Evolutionary conservation across 352 stramenopile species (phyloP).

Genomic region (Phytophthora citricola): DNA sequence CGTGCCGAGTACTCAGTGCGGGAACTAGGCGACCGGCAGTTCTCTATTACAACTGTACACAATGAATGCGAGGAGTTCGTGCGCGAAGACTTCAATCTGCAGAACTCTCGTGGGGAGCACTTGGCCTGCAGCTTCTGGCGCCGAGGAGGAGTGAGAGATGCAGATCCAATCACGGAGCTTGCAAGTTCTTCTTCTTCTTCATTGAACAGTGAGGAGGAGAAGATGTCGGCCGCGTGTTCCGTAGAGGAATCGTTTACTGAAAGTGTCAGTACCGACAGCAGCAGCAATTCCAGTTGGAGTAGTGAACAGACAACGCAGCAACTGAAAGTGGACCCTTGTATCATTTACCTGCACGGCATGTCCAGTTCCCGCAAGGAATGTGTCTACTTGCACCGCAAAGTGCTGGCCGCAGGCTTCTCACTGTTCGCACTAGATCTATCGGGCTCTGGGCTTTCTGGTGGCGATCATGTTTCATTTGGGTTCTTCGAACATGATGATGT

Average conservation of each 20-base stretch:
- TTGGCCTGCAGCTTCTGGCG: slow-evolving; percentile 81
- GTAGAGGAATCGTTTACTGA: slow-evolving; percentile 10
- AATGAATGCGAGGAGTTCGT: slow-evolving; percentile 29
- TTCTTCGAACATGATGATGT: slow-evolving; percentile 77
- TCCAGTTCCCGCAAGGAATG: slow-evolving; percentile 82
- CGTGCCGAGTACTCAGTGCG: slow-evolving; percentile 63
- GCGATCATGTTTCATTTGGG: slow-evolving; percentile 72
- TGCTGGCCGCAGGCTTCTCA: slow-evolving; percentile 70
- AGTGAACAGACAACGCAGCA: slow-evolving; percentile 1
- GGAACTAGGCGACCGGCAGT: slow-evolving; percentile 53
- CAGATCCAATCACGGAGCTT: slow-evolving; percentile 31
- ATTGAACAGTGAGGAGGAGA: slow-evolving; percentile 25
- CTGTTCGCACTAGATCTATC: slow-evolving; percentile 80
- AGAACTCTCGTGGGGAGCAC: slow-evolving; percentile 54
- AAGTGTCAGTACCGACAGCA: slow-evolving; percentile 38
- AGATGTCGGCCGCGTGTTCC: slow-evolving; percentile 3
- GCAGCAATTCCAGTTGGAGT: slow-evolving; percentile 33
- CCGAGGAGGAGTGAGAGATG: slow-evolving; percentile 28
- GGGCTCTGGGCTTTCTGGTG: slow-evolving; percentile 68
- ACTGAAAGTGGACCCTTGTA: slow-evolving; percentile 45
- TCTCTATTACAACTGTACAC: slow-evolving; percentile 15
- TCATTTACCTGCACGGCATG: slow-evolving; percentile 83
- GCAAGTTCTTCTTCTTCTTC: background rate
- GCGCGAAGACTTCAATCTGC: slow-evolving; percentile 69
- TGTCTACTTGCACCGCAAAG: slow-evolving; percentile 61